phyloP scores from a whole-genome alignment of 805 yeast genomes.

The Saturnispora ahearnii region DNA sequence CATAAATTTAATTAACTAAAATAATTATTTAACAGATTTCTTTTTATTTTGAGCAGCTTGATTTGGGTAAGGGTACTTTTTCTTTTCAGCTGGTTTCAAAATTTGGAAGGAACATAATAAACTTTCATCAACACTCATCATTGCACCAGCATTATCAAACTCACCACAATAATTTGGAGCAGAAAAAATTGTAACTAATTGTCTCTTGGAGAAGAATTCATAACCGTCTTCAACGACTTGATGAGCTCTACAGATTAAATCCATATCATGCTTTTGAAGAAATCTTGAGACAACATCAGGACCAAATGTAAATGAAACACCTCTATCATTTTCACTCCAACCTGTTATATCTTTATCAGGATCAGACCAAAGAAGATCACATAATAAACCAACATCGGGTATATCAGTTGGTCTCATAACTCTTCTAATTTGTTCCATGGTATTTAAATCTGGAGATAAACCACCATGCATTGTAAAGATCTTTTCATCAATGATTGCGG shows the following conservation, averaged over 20 bases:
- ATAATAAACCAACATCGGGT: constrained; percentile 93
- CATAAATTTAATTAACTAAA: background rate
- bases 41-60: constrained; percentile 4
- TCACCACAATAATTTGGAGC: constrained; percentile 99
- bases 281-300: constrained; percentile 97
- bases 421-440: constrained; percentile 97
- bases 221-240: constrained; percentile 99
- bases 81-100: constrained; percentile 96
- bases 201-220: constrained; percentile 93
- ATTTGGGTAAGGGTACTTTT: constrained; percentile 39
- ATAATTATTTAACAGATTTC: constrained; percentile 3
- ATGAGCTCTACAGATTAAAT: constrained; percentile 95
- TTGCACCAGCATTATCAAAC: constrained; percentile 98
- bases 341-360: constrained; percentile 98
- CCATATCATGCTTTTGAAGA: constrained; percentile 95
- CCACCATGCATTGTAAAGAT: constrained; percentile 99
- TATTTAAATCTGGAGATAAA: constrained; percentile 89
- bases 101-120: constrained; percentile 93
- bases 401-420: constrained; percentile 99
- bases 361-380: constrained; percentile 97
- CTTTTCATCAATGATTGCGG: constrained; percentile 96
- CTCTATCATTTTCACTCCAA: constrained; percentile 98
- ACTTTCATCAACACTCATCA: constrained; percentile 98
- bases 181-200: constrained; percentile 86
- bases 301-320: constrained; percentile 99